A percentile compares a stretch with the other conserved stretches of the same genome.
These are phyloP conservation scores for Pseudozyma thailandica DNA, from an alignment of 1,284 basidiomycete genomes.

Conservation along the genomic window DNA sequence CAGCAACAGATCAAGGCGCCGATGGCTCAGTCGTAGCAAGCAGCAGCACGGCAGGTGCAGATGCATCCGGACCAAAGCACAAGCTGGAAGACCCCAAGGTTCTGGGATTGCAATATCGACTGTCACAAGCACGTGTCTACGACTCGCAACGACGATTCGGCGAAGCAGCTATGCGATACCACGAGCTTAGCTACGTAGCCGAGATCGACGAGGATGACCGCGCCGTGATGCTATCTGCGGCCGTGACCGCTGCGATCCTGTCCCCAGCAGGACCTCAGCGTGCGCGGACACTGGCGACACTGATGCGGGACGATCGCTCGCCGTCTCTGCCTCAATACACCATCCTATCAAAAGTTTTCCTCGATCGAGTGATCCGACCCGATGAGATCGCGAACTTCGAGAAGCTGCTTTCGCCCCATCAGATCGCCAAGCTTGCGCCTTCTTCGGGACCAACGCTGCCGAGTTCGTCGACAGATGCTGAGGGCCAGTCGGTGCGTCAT, in stretches of 20 bases:
- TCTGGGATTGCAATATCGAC: constrained; percentile 62
- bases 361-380: constrained; percentile 91
- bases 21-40: neutral
- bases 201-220: constrained; percentile 55
- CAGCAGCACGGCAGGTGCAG: constrained; percentile 1
- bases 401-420: constrained; percentile 85
- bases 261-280: constrained; percentile 96
- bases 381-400: constrained; percentile 91
- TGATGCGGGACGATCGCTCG: constrained; percentile 93
- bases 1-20: neutral
- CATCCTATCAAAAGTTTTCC: constrained; percentile 95
- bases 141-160: constrained; percentile 91
- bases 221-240: constrained; percentile 73
- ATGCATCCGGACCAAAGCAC: constrained; percentile 4
- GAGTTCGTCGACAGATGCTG: constrained; percentile 3
- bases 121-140: constrained; percentile 80
- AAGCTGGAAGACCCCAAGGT: constrained; percentile 43
- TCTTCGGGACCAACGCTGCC: constrained; percentile 9
- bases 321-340: constrained; percentile 81
- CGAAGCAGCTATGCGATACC: constrained; percentile 93
- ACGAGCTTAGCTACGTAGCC: constrained; percentile 76
- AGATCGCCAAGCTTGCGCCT: constrained; percentile 83
- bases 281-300: constrained; percentile 86
- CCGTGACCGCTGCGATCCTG: constrained; percentile 94
- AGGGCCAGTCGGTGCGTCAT: constrained; percentile 68